phyloP scores from a whole-genome alignment of 1,139 yeast genomes.

The Yamadazyma triangularis region DNA sequence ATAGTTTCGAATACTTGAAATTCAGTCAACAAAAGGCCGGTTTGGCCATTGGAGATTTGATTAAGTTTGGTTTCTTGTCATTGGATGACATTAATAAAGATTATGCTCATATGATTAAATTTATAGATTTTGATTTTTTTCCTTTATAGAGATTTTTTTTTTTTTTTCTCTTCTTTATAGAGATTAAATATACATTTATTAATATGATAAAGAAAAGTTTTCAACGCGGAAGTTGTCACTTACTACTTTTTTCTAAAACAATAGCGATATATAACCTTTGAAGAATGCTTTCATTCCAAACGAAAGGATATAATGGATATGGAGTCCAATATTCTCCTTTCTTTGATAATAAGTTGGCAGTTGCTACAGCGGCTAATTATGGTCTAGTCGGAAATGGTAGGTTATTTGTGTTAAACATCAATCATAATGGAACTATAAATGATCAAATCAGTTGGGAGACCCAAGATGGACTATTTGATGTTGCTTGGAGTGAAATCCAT shows the following conservation, averaged over 20 bases:
- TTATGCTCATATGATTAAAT: conserved; percentile 27
- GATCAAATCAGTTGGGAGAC: conserved; percentile 71
- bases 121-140: conserved; percentile 33
- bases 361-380: conserved; percentile 86
- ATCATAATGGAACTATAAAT: conserved; percentile 55
- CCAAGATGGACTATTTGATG: conserved; percentile 87
- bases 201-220: neutral
- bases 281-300: conserved; percentile 67
- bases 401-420: conserved; percentile 63
- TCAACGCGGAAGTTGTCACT: too few relatives aligned
- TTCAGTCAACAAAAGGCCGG: conserved; percentile 75
- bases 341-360: conserved; percentile 84
- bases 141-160: conserved; percentile 9
- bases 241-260: too few relatives aligned
- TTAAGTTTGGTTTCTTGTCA: conserved; percentile 53
- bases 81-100: conserved; percentile 26
- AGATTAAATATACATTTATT: neutral
- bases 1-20: conserved; percentile 72
- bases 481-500: conserved; percentile 87
- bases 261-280: too few relatives aligned
- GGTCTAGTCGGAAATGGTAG: conserved; percentile 95
- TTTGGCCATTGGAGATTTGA: conserved; percentile 70
- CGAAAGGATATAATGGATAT: conserved; percentile 83
- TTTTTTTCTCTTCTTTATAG: neutral
- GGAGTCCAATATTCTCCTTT: conserved; percentile 89